Percentiles rank a stretch among this genome's conserved stretches.
Conservation (phyloP, 768 basidiomycete species). For the Collybia mongolica region DNA sequence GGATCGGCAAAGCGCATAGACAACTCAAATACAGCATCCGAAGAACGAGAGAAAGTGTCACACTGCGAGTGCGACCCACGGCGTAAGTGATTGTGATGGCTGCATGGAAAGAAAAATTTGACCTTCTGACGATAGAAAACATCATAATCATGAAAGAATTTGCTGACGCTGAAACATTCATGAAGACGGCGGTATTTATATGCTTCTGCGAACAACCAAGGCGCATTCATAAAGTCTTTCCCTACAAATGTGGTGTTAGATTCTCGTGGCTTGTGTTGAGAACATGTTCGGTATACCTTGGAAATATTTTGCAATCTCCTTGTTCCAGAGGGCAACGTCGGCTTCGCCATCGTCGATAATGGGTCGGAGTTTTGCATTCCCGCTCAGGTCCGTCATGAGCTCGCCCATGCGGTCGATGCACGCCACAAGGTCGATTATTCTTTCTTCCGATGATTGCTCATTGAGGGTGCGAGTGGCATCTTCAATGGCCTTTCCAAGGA, state of each 20-base stretch:
- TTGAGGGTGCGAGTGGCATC: slow-evolving; percentile 89
- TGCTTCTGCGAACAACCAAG: slow-evolving; percentile 95
- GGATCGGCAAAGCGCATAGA: slow-evolving; percentile 90
- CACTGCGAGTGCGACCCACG: slow-evolving; percentile 48
- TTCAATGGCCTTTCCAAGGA: slow-evolving; percentile 93
- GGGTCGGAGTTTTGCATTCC: slow-evolving; percentile 80
- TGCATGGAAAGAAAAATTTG: neutral
- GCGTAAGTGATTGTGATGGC: slow-evolving; percentile 6
- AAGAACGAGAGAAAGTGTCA: slow-evolving; percentile 92
- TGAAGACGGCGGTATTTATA: slow-evolving; percentile 91
- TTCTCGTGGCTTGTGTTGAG: neutral
- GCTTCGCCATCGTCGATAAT: slow-evolving; percentile 90
- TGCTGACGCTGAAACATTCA: slow-evolving; percentile 91
- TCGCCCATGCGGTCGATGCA: slow-evolving; percentile 90
- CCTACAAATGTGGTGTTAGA: slow-evolving; percentile 34
- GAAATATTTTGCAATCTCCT: slow-evolving; percentile 94
- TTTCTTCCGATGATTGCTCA: slow-evolving; percentile 79
- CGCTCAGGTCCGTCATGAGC: slow-evolving; percentile 85
- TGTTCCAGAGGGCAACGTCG: slow-evolving; percentile 95
- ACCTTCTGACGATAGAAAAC: slow-evolving; percentile 95
- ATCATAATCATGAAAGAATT: slow-evolving; percentile 88
- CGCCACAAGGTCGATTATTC: slow-evolving; percentile 76
- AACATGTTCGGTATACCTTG: slow-evolving; percentile 52
- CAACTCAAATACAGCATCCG: slow-evolving; percentile 91
- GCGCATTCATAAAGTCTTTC: slow-evolving; percentile 93